phyloP scores from a whole-genome alignment of 202 grass and related monocot genomes.

The Digitaria exilis region DNA sequence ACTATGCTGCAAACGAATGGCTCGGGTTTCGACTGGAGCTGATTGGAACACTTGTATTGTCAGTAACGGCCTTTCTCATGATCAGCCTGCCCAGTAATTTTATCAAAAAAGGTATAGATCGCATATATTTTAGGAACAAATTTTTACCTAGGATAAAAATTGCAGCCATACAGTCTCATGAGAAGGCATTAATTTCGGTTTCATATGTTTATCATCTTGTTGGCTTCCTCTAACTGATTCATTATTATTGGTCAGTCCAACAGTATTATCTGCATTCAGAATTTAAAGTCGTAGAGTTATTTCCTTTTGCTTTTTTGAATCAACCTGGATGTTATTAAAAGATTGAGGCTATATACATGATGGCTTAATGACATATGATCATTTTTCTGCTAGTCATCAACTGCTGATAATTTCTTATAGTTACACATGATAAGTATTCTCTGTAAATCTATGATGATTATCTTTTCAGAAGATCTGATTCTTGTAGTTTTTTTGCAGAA shows the following conservation, averaged over 20 bases:
- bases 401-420: neutral
- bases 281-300: neutral
- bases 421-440: constrained; percentile 13
- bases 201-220: neutral
- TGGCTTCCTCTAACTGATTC: neutral
- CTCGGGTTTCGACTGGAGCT: constrained; percentile 67
- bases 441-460: constrained; percentile 21
- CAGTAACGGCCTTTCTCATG: constrained; percentile 62
- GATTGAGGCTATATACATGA: neutral
- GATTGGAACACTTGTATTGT: constrained; percentile 57
- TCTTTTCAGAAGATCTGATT: neutral
- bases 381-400: neutral
- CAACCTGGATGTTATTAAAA: constrained; percentile 1
- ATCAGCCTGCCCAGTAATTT: constrained; percentile 59
- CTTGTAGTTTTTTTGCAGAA: constrained; percentile 32
- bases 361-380: neutral
- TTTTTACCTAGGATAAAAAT: neutral
- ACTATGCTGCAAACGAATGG: constrained; percentile 70
- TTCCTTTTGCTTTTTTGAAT: neutral
- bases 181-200: neutral
- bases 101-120: constrained; percentile 62
- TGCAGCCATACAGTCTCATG: neutral
- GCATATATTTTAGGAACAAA: neutral
- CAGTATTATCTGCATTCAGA: neutral
- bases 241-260: neutral